Evolutionary conservation across 164 flowering plant species (phyloP).

Genomic region (Euptelea pleiosperma): DNA sequence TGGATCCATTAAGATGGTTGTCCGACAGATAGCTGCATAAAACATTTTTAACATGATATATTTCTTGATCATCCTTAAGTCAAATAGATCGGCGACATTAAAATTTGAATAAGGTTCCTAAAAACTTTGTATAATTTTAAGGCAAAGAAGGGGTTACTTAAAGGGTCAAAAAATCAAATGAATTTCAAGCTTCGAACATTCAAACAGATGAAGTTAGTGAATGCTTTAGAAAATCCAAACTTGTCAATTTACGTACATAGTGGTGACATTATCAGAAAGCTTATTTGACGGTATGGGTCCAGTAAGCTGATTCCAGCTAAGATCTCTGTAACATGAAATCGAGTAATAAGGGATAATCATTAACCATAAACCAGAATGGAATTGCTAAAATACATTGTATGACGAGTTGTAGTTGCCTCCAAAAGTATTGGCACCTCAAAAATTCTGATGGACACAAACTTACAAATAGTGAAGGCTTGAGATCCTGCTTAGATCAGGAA

Average conservation of each 20-base stretch:
- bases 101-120: background rate
- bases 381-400: background rate
- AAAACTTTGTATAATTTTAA: too few relatives aligned
- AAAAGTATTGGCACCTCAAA: too few relatives aligned
- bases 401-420: too few relatives aligned
- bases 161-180: too few relatives aligned
- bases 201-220: too few relatives aligned
- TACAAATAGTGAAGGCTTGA: slow-evolving; percentile 22
- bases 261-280: slow-evolving; percentile 56
- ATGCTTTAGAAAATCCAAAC: too few relatives aligned
- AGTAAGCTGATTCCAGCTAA: slow-evolving; percentile 58
- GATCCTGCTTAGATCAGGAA: slow-evolving; percentile 29
- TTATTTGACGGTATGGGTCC: slow-evolving; percentile 57
- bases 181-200: too few relatives aligned
- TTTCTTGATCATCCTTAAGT: background rate
- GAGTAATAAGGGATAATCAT: background rate
- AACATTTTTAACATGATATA: slow-evolving; percentile 4
- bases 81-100: background rate
- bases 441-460: slow-evolving; percentile 8
- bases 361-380: background rate
- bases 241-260: slow-evolving; percentile 45
- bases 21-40: slow-evolving; percentile 59
- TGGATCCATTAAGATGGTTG: slow-evolving; percentile 64
- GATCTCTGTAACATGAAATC: slow-evolving; percentile 51
- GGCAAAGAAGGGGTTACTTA: too few relatives aligned